These are phyloP conservation scores for Phytophthora capsici DNA, from an alignment of 352 stramenopile genomes.

Conservation along the genomic window DNA sequence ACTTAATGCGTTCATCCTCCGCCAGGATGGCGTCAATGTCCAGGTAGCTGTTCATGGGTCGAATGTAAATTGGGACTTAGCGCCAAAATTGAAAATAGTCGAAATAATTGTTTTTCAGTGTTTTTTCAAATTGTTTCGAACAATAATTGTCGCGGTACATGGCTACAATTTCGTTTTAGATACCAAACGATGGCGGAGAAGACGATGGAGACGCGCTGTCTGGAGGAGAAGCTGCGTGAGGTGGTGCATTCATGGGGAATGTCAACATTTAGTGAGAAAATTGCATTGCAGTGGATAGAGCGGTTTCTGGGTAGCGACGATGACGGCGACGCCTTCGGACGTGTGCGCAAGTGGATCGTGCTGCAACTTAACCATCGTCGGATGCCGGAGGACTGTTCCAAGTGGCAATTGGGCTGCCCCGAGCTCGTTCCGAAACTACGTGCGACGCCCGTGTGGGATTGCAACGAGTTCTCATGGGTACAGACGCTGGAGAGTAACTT, in stretches of 20 bases:
- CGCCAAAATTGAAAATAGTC: slow-evolving; percentile 11
- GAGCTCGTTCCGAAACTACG: slow-evolving; percentile 62
- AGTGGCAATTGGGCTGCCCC: slow-evolving; percentile 74
- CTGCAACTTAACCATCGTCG: slow-evolving; percentile 69
- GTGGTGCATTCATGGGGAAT: slow-evolving; percentile 67
- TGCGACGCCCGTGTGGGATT: slow-evolving; percentile 60
- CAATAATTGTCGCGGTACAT: not conserved
- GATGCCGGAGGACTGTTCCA: slow-evolving; percentile 28
- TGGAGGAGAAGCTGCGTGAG: slow-evolving; percentile 49
- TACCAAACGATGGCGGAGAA: not conserved
- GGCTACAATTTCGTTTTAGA: too few species aligned
- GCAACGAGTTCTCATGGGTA: slow-evolving; percentile 52
- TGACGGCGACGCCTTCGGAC: slow-evolving; percentile 33
- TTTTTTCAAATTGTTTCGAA: slow-evolving; percentile 7
- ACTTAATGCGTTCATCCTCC: slow-evolving; percentile 83
- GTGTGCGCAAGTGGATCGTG: slow-evolving; percentile 71
- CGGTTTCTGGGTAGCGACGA: slow-evolving; percentile 37
- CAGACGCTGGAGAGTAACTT: slow-evolving; percentile 56
- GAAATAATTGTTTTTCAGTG: not conserved
- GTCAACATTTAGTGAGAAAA: slow-evolving; percentile 71
- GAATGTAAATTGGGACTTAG: slow-evolving; percentile 1
- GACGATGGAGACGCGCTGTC: slow-evolving; percentile 5
- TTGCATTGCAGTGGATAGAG: slow-evolving; percentile 67
- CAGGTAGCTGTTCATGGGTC: slow-evolving; percentile 48
- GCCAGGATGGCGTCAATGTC: slow-evolving; percentile 81